These are phyloP conservation scores for Luffa acutangula DNA, from an alignment of 306 rosid species.

Conservation along the genomic window DNA sequence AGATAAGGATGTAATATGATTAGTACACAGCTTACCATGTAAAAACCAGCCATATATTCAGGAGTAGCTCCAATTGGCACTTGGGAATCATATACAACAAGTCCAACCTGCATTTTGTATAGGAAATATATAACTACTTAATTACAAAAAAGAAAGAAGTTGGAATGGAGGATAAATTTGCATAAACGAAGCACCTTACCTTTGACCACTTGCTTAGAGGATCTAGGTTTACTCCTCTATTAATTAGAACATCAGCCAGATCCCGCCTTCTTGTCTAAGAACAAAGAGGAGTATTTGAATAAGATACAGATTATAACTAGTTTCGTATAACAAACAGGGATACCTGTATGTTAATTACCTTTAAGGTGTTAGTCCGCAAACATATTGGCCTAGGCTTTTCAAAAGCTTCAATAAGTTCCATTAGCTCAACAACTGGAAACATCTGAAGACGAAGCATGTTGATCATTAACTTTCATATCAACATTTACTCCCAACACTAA, in stretches of 20 bases:
- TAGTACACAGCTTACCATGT: constrained; percentile 47
- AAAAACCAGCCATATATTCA: constrained; percentile 96
- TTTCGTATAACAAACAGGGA: not conserved
- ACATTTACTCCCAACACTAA: not conserved
- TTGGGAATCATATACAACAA: constrained; percentile 94
- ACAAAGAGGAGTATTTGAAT: constrained; percentile 6
- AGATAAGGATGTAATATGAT: not conserved
- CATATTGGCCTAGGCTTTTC: constrained; percentile 92
- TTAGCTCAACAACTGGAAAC: constrained; percentile 80
- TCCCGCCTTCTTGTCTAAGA: constrained; percentile 82
- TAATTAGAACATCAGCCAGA: constrained; percentile 73
- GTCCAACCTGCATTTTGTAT: constrained; percentile 55
- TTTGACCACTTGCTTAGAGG: constrained; percentile 97
- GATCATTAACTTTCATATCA: not conserved
- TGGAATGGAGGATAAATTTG: not conserved
- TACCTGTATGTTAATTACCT: constrained; percentile 29
- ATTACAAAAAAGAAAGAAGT: not conserved
- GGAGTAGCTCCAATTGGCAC: constrained; percentile 98
- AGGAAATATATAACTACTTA: not conserved
- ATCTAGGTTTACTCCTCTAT: constrained; percentile 89
- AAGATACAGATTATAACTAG: not conserved
- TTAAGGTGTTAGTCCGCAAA: constrained; percentile 83
- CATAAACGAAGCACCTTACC: constrained; percentile 30
- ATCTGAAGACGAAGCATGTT: constrained; percentile 26
- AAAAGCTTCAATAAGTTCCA: constrained; percentile 88